Percentiles rank a stretch among this genome's conserved stretches.
These are phyloP conservation scores for Chrysopogon serrulatus DNA, from an alignment of 176 grass and related monocot species.

Conservation along the genomic window DNA sequence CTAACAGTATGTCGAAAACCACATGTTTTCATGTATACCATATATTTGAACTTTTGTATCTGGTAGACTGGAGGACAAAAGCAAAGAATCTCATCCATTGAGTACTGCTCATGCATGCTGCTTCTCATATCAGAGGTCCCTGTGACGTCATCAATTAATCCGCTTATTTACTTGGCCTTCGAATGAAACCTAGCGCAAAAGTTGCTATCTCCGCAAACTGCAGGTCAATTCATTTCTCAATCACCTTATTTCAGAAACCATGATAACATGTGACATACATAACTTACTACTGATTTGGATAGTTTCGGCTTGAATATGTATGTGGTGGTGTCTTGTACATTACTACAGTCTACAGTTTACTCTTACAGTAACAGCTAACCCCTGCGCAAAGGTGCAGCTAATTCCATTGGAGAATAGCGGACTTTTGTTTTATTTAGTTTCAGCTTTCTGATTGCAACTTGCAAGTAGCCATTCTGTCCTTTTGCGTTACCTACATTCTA, in stretches of 20 bases:
- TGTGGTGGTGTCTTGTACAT: too few species aligned
- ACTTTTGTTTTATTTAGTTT: background rate
- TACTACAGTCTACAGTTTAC: too few species aligned
- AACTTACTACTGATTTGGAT: background rate
- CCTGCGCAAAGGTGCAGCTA: background rate
- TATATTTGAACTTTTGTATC: too few species aligned
- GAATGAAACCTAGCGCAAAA: conserved; percentile 63
- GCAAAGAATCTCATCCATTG: conserved; percentile 74
- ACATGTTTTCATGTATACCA: too few species aligned
- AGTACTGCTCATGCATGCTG: conserved; percentile 55
- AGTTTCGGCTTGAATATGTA: too few species aligned
- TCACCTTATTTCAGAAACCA: background rate
- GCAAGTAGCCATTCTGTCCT: background rate
- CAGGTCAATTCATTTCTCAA: conserved; percentile 25
- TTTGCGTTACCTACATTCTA: background rate
- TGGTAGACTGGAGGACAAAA: too few species aligned
- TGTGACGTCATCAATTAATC: conserved; percentile 63
- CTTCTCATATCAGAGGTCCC: conserved; percentile 63
- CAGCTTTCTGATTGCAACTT: conserved; percentile 7
- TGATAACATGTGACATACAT: background rate
- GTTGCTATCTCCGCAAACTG: conserved; percentile 59
- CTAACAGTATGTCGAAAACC: too few species aligned
- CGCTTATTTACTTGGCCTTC: conserved; percentile 61
- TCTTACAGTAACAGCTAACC: background rate
- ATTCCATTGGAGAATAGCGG: background rate